phyloP scores from a whole-genome alignment of 129 eudicot species.

The Tagetes erecta region DNA sequence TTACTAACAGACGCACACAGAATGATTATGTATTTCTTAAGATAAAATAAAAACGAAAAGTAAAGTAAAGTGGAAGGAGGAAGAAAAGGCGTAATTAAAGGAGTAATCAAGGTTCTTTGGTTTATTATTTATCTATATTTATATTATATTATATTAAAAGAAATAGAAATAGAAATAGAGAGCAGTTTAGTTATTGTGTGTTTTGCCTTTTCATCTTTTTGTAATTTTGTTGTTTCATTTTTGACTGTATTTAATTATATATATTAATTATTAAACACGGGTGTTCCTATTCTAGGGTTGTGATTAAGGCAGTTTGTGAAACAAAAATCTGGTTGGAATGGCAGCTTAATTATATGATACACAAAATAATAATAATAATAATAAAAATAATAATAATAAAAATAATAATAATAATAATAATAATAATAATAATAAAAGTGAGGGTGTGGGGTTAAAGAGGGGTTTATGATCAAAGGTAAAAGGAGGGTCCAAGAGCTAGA shows the following conservation, averaged over 20 bases:
- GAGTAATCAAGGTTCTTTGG: not conserved
- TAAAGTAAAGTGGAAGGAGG: conserved; percentile 22
- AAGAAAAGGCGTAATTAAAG: conserved; percentile 39
- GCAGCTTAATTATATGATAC: conserved; percentile 25
- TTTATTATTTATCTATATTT: not conserved
- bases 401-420: no score
- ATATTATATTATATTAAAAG: no score
- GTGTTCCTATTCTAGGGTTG: not conserved
- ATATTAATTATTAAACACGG: not conserved
- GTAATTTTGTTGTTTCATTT: not conserved
- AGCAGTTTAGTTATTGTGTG: not conserved
- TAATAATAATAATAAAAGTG: not conserved
- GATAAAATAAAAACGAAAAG: no score
- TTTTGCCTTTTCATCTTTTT: conserved; percentile 4
- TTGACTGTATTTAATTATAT: not conserved
- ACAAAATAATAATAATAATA: conserved; percentile 5
- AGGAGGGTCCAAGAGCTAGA: conserved; percentile 33
- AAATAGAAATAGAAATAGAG: not conserved
- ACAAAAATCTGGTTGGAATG: not conserved
- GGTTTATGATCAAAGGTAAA: conserved; percentile 30
- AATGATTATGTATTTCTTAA: no score
- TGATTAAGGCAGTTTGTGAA: not conserved
- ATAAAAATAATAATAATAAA: no score
- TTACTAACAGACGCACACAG: not conserved
- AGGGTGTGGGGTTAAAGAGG: not conserved